These are phyloP conservation scores for Manihot esculenta DNA, from an alignment of 441 rosid genomes.

Conservation along the genomic window DNA sequence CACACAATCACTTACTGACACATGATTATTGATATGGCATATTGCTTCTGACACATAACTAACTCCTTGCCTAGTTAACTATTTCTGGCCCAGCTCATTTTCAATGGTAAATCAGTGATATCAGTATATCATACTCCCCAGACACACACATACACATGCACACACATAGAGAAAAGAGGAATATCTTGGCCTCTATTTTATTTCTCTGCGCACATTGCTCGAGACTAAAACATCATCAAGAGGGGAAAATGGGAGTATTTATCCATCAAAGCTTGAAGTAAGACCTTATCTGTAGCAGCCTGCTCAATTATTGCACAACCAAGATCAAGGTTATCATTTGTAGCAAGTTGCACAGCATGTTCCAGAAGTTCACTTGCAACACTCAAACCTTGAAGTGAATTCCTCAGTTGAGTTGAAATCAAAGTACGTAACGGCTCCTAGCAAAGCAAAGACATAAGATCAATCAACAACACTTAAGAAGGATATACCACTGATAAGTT, in stretches of 20 bases:
- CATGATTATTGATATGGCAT: neutral
- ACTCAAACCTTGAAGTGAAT: conserved; percentile 68
- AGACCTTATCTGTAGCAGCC: conserved; percentile 97
- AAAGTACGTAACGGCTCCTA: conserved; percentile 96
- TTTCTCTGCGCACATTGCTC: neutral
- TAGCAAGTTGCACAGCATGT: conserved; percentile 93
- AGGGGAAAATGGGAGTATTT: neutral
- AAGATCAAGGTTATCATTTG: conserved; percentile 98
- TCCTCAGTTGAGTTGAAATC: conserved; percentile 85
- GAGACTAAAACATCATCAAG: neutral
- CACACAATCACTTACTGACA: neutral
- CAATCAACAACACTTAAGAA: neutral
- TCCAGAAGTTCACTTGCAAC: conserved; percentile 68
- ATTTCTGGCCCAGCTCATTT: neutral
- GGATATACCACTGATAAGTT: conserved; percentile 9
- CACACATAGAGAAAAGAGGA: too few species aligned
- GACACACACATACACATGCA: too few species aligned
- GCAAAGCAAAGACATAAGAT: conserved; percentile 25
- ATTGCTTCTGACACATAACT: neutral
- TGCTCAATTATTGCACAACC: conserved; percentile 99
- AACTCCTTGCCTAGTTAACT: neutral
- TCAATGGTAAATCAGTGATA: neutral
- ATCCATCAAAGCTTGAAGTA: conserved; percentile 7
- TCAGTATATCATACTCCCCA: too few species aligned
- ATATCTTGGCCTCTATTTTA: neutral